A percentile compares a stretch with the other conserved stretches of the same genome.
Conservation (phyloP, 1,284 basidiomycete genomes). For the Moniliella sp. region DNA sequence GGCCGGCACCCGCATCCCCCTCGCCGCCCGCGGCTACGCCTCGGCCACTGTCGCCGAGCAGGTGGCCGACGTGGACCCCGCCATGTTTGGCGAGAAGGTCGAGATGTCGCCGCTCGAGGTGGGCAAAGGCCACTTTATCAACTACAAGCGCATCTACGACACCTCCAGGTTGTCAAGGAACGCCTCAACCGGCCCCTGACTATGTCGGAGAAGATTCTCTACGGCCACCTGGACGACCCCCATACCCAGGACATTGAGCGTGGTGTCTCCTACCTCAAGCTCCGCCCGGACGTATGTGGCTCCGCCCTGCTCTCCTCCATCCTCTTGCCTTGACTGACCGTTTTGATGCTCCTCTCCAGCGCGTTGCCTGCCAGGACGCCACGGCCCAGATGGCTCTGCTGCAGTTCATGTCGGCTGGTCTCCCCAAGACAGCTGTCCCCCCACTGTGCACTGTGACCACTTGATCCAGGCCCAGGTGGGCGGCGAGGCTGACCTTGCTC, state of each 20-base stretch:
- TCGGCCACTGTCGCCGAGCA: constrained; percentile 31
- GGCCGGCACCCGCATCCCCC: too few species aligned
- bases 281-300: constrained; percentile 24
- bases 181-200: constrained; percentile 31
- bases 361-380: constrained; percentile 98
- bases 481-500: constrained; percentile 73
- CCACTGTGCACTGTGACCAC: constrained; percentile 82
- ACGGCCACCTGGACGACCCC: constrained; percentile 33
- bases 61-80: constrained; percentile 15
- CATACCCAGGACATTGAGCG: constrained; percentile 17
- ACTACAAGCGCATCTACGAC: constrained; percentile 17
- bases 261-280: constrained; percentile 31
- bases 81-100: constrained; percentile 28
- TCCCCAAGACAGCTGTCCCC: constrained; percentile 70
- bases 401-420: constrained; percentile 94
- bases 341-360: constrained; percentile 46
- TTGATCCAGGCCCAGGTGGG: constrained; percentile 92
- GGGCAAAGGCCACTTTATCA: constrained; percentile 31
- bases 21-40: constrained; percentile 5
- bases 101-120: constrained; percentile 29
- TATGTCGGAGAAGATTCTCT: constrained; percentile 32
- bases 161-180: constrained; percentile 1
- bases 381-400: constrained; percentile 98
- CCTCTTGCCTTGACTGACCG: neutral
- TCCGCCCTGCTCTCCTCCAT: constrained; percentile 4